Percentiles rank a stretch among this genome's conserved stretches.
These are phyloP conservation scores for Tardiomyces depauwii DNA, from an alignment of 1,139 yeast genomes.

Conservation along the genomic window DNA sequence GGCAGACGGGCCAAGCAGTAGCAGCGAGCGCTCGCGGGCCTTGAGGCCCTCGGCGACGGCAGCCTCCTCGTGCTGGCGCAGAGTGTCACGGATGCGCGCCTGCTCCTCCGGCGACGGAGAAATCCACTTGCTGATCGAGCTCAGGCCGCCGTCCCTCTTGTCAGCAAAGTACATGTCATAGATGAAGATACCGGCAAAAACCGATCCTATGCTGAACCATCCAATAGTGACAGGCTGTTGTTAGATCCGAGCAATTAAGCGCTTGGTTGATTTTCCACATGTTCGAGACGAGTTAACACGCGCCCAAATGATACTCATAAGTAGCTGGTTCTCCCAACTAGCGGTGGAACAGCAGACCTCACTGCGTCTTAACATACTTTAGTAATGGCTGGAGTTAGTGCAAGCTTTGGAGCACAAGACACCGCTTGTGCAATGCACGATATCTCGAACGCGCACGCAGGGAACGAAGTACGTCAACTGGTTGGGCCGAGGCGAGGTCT, in stretches of 20 bases:
- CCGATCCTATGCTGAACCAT: not conserved
- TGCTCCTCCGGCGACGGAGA: slow-evolving; percentile 9
- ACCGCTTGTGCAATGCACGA: too few species aligned
- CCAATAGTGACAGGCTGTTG: not conserved
- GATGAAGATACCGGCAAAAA: slow-evolving; percentile 8
- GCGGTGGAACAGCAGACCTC: too few species aligned
- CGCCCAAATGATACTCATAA: too few species aligned
- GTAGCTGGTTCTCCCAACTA: too few species aligned
- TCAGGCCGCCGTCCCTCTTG: slow-evolving; percentile 1
- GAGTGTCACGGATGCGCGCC: slow-evolving; percentile 7
- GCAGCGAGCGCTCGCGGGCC: slow-evolving; percentile 11
- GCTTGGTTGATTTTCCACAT: too few species aligned
- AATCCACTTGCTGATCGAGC: slow-evolving; percentile 9
- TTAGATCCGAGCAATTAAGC: too few species aligned
- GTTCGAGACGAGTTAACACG: too few species aligned
- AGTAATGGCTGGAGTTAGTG: not conserved
- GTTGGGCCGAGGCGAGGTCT: too few species aligned
- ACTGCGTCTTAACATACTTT: too few species aligned
- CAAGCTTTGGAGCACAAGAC: too few species aligned
- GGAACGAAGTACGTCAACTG: too few species aligned
- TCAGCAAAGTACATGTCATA: slow-evolving; percentile 15
- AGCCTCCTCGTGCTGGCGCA: slow-evolving; percentile 6
- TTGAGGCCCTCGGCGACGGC: slow-evolving; percentile 11
- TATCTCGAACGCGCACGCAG: too few species aligned
- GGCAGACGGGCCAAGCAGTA: slow-evolving; percentile 9